Evolutionary conservation across 805 yeast species (phyloP).

Genomic region (Starmerella potacharoeniae): DNA sequence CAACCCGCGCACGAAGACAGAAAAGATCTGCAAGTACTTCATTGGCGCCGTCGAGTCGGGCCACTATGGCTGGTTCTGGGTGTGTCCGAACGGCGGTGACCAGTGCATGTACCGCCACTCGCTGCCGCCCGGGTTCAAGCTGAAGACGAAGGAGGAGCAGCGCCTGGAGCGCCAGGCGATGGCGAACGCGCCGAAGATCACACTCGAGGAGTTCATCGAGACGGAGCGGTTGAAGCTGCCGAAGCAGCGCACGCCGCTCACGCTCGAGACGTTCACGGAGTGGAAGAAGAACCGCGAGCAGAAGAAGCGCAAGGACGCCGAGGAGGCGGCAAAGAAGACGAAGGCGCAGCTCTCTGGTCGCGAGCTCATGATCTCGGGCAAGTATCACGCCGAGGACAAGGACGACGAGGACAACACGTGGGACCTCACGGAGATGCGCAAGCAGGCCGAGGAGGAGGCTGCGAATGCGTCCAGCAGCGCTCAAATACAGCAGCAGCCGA

Average conservation of each 20-base stretch:
- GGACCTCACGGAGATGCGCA: conserved; percentile 30
- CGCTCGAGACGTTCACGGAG: conserved; percentile 59
- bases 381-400: conserved; percentile 25
- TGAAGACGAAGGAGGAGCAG: conserved; percentile 94
- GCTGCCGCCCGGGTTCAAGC: conserved; percentile 89
- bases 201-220: conserved; percentile 91
- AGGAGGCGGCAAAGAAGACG: conserved; percentile 36
- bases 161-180: conserved; percentile 74
- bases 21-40: conserved; percentile 84
- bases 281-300: conserved; percentile 71
- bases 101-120: conserved; percentile 92
- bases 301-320: conserved; percentile 37
- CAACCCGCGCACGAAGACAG: conserved; percentile 86
- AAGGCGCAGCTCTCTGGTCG: conserved; percentile 25
- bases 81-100: conserved; percentile 88
- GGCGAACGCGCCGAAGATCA: conserved; percentile 76
- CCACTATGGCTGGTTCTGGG: conserved; percentile 99
- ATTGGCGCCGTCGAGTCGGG: conserved; percentile 96
- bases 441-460: conserved; percentile 21
- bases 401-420: conserved; percentile 26
- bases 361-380: conserved; percentile 33
- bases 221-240: conserved; percentile 82
- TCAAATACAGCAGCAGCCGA: neutral
- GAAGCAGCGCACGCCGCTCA: conserved; percentile 67
- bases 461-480: neutral